Base-by-base conservation (phyloP, 2,329 filamentous ascomycete species). In the Rhinocladiella mackenziei region DNA sequence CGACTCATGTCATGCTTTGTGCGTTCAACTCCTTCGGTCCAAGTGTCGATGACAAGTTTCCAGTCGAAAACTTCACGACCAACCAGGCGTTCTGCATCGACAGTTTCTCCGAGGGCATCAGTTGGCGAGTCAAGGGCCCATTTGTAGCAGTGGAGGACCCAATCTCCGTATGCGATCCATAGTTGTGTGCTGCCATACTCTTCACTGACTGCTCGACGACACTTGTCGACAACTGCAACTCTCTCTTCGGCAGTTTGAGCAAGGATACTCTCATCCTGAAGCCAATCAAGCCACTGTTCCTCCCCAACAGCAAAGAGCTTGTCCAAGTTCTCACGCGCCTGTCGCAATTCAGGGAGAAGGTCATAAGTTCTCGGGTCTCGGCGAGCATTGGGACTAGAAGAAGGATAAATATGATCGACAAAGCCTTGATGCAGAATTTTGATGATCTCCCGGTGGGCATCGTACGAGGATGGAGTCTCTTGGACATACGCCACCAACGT, bases 111-210 rank as follows among this genome's bases (percentile, higher is more conserved):
- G 15, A 77, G 66, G 65, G 17, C 62, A 58, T 43, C 61, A 55
- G 40, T 62, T 57, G 25, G 55, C 53, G 58, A 62, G 37, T 64
- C 65, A 61, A 67, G 71, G 37, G 63, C 73, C 39, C 74, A 71
- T 19, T 71, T 71, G 55, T 80, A 76, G 19, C 79, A 71, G 43
- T 74, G 69, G 25, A 74, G 65, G 48, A 81, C 68, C 70, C 77
- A 83, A 48, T 81, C 75, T 15, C 75, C 77, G 55, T 81, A 83
- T 7, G 75, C 69, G n/a, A 67, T 64, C 80, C 80, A 83, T 5
- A 83, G 62, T 45, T 73, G 76, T 8, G 74, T 73, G 49, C 79
- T 82, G 38, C 73, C 74, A 32, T 75, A 76, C 58, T 83, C 80
- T 47, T 83, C 79, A 26, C 72, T 67, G 2, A 80, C 74, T 3